A percentile compares a stretch with the other conserved stretches of the same genome.
Conservation (phyloP, 2,329 filamentous ascomycete genomes). For the Penicillium sp. region DNA sequence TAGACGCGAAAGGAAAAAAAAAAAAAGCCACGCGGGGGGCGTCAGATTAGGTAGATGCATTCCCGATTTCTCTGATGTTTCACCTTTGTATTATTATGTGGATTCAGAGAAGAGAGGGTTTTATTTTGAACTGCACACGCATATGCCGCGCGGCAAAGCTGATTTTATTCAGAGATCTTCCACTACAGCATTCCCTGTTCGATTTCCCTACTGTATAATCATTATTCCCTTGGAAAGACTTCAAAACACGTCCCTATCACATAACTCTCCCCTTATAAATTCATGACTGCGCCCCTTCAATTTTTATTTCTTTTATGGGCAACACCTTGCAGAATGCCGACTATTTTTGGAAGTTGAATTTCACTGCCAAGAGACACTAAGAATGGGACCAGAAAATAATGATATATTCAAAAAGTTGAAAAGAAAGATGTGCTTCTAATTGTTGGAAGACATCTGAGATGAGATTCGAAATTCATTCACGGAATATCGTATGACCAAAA, state of each 20-base stretch:
- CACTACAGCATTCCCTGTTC: too few relatives aligned
- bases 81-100: too few relatives aligned
- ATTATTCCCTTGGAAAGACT: background rate
- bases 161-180: background rate
- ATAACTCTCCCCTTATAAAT: background rate
- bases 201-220: too few relatives aligned
- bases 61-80: too few relatives aligned
- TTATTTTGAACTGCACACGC: slow-evolving; percentile 2
- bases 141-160: slow-evolving; percentile 16
- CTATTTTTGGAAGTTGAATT: background rate
- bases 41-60: too few relatives aligned
- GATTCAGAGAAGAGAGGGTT: too few relatives aligned
- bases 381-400: background rate
- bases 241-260: too few relatives aligned
- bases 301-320: background rate
- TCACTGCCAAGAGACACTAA: background rate
- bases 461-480: too few relatives aligned
- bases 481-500: background rate
- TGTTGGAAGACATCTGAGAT: too few relatives aligned
- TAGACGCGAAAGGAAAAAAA: background rate
- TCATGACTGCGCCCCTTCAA: background rate
- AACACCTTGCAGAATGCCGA: background rate
- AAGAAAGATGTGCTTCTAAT: too few relatives aligned
- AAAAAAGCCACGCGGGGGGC: background rate
- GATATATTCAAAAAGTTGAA: background rate